These are phyloP conservation scores for Sugiyamaella chiloensis DNA, from an alignment of 805 yeast genomes.

Conservation along the genomic window DNA sequence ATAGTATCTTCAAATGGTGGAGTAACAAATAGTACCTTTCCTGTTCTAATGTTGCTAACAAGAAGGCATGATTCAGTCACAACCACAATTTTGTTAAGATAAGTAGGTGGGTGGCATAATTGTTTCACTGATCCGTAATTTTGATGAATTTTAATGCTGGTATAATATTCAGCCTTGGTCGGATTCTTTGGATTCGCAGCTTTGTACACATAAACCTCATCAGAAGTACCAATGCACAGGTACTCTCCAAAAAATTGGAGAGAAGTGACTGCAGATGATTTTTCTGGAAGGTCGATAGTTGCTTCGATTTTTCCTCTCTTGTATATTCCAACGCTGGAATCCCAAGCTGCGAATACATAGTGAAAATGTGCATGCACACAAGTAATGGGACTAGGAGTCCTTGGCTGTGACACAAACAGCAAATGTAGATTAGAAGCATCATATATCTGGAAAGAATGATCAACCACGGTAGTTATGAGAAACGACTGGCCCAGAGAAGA, in stretches of 20 bases:
- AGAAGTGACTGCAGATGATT: constrained; percentile 43
- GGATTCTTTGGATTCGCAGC: constrained; percentile 38
- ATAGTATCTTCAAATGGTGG: constrained; percentile 44
- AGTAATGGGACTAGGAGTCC: constrained; percentile 67
- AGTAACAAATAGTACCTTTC: constrained; percentile 57
- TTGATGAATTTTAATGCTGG: constrained; percentile 52
- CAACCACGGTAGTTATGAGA: constrained; percentile 86
- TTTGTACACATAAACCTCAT: constrained; percentile 54
- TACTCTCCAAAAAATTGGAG: constrained; percentile 74
- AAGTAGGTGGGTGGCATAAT: constrained; percentile 81
- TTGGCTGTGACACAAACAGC: constrained; percentile 78
- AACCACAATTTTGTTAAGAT: constrained; percentile 80
- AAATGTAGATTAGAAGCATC: constrained; percentile 82
- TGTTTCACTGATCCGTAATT: constrained; percentile 68
- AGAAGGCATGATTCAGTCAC: constrained; percentile 65
- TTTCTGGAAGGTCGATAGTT: constrained; percentile 34
- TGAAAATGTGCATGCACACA: constrained; percentile 79
- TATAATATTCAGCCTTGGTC: constrained; percentile 60
- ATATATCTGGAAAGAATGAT: constrained; percentile 84
- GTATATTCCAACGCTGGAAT: constrained; percentile 68
- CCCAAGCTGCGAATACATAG: constrained; percentile 74
- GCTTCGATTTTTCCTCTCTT: constrained; percentile 72
- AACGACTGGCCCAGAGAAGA: constrained; percentile 87
- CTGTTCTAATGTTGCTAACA: constrained; percentile 73
- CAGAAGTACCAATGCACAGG: constrained; percentile 53